phyloP scores from a whole-genome alignment of 768 basidiomycete species.

The Boletus reticuloceps region DNA sequence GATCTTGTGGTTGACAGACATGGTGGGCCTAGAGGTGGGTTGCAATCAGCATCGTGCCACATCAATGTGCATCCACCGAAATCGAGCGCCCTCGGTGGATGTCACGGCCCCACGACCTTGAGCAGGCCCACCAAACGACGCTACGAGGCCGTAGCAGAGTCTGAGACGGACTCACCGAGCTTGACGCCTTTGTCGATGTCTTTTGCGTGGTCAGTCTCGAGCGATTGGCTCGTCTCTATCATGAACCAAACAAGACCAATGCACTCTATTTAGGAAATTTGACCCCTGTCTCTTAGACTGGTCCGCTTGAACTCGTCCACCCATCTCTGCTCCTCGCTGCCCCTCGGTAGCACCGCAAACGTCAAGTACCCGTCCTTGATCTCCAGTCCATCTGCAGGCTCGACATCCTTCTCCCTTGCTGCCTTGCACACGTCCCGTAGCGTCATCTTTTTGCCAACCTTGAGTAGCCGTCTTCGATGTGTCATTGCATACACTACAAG shows the following conservation, averaged over 20 bases:
- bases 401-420: constrained; percentile 57
- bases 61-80: constrained; percentile 54
- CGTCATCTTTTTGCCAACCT: constrained; percentile 89
- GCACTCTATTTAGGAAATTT: constrained; percentile 11
- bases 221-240: constrained; percentile 5
- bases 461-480: constrained; percentile 69
- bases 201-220: constrained; percentile 17
- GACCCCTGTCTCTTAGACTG: constrained; percentile 30
- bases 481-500: constrained; percentile 87
- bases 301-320: constrained; percentile 79
- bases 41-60: constrained; percentile 44
- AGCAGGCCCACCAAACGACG: constrained; percentile 19
- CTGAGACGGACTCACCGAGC: constrained; percentile 60
- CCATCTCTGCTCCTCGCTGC: constrained; percentile 78
- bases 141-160: constrained; percentile 18
- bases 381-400: constrained; percentile 74
- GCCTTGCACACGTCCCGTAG: constrained; percentile 71
- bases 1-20: constrained; percentile 88
- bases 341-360: constrained; percentile 77
- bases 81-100: constrained; percentile 28
- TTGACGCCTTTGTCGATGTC: constrained; percentile 57
- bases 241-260: constrained; percentile 32
- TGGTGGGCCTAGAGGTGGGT: constrained; percentile 33
- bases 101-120: constrained; percentile 16
- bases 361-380: constrained; percentile 79